phyloP scores from a whole-genome alignment of 2,329 filamentous ascomycete genomes.

The Aspergillus sp. region DNA sequence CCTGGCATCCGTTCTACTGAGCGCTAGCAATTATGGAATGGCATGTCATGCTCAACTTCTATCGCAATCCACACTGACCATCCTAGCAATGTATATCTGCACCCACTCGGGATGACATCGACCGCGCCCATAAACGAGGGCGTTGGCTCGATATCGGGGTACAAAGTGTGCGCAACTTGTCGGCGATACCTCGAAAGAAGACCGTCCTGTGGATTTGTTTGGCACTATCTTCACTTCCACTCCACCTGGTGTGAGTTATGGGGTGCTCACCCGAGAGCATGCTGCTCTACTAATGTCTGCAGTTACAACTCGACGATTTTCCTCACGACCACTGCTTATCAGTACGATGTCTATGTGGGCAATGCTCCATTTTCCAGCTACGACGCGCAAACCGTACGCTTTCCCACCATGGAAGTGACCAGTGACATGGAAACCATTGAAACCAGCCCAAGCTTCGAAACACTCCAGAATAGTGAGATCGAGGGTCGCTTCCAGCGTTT shows the following conservation, averaged over 20 bases:
- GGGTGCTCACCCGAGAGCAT: background rate
- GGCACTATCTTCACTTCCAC: background rate
- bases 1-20: conserved; percentile 4
- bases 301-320: background rate
- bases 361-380: background rate
- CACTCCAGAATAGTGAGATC: background rate
- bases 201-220: background rate
- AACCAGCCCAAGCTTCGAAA: background rate
- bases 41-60: background rate
- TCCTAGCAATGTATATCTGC: conserved; percentile 8
- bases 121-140: background rate
- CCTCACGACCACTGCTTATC: background rate
- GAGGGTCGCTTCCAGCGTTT: conserved; percentile 1
- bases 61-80: background rate
- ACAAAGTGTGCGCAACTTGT: background rate
- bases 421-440: too few species aligned
- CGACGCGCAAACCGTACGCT: background rate
- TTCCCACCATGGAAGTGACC: background rate
- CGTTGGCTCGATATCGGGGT: conserved; percentile 10
- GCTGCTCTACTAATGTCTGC: background rate
- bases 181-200: background rate
- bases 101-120: conserved; percentile 5
- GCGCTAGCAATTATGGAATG: conserved; percentile 10
- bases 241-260: background rate
- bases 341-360: conserved; percentile 1